Percentiles rank a stretch among this genome's conserved stretches.
These are phyloP conservation scores for Sindora glabra DNA, from an alignment of 306 rosid species.

Conservation along the genomic window DNA sequence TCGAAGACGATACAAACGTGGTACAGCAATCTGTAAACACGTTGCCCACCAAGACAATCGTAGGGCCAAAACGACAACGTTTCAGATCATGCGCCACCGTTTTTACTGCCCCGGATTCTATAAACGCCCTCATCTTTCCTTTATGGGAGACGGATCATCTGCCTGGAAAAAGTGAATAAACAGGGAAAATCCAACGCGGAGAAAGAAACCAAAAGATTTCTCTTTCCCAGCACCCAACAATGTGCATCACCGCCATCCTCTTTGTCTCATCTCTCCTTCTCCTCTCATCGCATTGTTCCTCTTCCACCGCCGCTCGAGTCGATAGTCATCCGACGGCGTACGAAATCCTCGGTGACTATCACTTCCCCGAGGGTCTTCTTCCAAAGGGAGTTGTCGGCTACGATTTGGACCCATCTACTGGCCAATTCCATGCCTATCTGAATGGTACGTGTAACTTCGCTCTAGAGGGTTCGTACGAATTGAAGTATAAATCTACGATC, in stretches of 20 bases:
- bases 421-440: constrained; percentile 43
- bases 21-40: too few species aligned
- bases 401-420: constrained; percentile 38
- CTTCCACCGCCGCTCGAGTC: background rate
- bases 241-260: constrained; percentile 23
- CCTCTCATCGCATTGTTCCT: constrained; percentile 13
- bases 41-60: too few species aligned
- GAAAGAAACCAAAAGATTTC: background rate
- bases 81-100: too few species aligned
- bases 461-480: constrained; percentile 56
- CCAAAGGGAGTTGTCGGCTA: constrained; percentile 54
- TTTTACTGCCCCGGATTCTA: too few species aligned
- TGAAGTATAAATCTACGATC: constrained; percentile 62
- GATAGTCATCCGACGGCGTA: constrained; percentile 35
- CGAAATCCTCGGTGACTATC: constrained; percentile 34
- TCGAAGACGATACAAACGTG: too few species aligned
- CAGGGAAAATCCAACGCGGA: too few species aligned
- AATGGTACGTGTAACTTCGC: constrained; percentile 64
- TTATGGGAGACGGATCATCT: too few species aligned
- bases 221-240: background rate
- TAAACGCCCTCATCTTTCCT: too few species aligned
- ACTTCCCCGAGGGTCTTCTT: constrained; percentile 66
- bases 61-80: too few species aligned
- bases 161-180: background rate
- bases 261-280: constrained; percentile 17